phyloP scores from a whole-genome alignment of 2,329 filamentous ascomycete genomes.

The Xylaria sp. region DNA sequence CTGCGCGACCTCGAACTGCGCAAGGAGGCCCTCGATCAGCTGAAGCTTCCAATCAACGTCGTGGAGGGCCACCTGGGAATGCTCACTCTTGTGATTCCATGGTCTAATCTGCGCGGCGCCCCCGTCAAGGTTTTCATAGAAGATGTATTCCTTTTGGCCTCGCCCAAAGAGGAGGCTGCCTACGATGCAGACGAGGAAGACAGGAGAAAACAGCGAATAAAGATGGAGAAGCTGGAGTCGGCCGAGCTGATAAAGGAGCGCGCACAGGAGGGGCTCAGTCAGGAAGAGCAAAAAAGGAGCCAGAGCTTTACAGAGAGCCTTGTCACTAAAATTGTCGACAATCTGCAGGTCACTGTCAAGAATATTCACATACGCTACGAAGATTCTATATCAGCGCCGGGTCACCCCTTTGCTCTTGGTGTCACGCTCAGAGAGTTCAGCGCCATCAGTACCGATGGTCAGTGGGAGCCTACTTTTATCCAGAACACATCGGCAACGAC shows the following conservation, averaged over 20 bases:
- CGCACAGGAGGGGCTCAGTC: slow-evolving; percentile 85
- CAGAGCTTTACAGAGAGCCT: slow-evolving; percentile 96
- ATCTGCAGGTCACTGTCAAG: slow-evolving; percentile 94
- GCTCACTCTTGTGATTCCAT: slow-evolving; percentile 88
- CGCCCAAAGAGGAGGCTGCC: slow-evolving; percentile 89
- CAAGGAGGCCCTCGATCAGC: slow-evolving; percentile 90
- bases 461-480: slow-evolving; percentile 95
- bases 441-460: slow-evolving; percentile 87
- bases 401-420: slow-evolving; percentile 90
- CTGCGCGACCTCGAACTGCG: slow-evolving; percentile 87
- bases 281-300: slow-evolving; percentile 93
- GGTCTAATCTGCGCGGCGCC: slow-evolving; percentile 92
- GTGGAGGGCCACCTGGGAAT: slow-evolving; percentile 90
- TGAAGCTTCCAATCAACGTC: slow-evolving; percentile 94
- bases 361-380: slow-evolving; percentile 99
- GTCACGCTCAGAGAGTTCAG: slow-evolving; percentile 94
- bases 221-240: slow-evolving; percentile 97
- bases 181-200: slow-evolving; percentile 94
- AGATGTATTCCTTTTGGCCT: slow-evolving; percentile 92
- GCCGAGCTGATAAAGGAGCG: slow-evolving; percentile 91
- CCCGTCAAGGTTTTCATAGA: slow-evolving; percentile 94
- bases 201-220: slow-evolving; percentile 77
- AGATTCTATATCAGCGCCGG: slow-evolving; percentile 90
- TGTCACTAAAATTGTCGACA: slow-evolving; percentile 95
- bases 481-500: slow-evolving; percentile 77